These are phyloP conservation scores for Rhizopogon roseolus DNA, from an alignment of 768 basidiomycete genomes.

Conservation along the genomic window DNA sequence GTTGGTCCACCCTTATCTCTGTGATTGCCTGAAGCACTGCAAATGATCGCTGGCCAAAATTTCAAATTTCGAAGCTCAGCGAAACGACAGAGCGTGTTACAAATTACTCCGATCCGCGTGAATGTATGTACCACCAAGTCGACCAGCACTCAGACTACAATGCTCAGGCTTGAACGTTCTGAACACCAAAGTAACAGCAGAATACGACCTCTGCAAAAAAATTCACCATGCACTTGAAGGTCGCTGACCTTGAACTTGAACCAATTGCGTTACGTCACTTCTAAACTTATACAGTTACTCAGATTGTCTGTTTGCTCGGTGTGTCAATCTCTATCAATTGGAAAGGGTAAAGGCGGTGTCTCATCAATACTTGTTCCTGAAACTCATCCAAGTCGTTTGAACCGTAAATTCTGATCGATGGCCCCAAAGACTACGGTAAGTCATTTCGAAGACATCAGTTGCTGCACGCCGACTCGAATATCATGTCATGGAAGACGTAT, in stretches of 20 bases:
- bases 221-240: background rate
- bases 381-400: background rate
- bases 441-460: background rate
- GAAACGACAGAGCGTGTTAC: background rate
- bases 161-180: background rate
- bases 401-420: background rate
- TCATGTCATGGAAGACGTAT: background rate
- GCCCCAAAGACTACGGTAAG: background rate
- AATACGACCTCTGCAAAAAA: too few species aligned
- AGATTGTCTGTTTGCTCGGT: background rate
- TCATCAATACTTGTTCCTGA: background rate
- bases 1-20: constrained; percentile 1
- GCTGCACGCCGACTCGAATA: background rate
- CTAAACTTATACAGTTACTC: background rate
- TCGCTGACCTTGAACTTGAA: background rate
- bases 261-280: background rate
- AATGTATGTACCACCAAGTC: background rate
- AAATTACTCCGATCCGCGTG: background rate
- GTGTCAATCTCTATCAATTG: background rate
- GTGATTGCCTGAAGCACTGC: constrained; percentile 10
- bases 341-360: background rate
- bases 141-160: background rate
- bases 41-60: background rate
- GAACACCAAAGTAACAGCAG: background rate
- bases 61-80: background rate